Evolutionary conservation across 2,329 filamentous ascomycete species (phyloP), one percentile per base, ranked within the genome.

Genomic region (Pseudopithomyces maydicus): DNA sequence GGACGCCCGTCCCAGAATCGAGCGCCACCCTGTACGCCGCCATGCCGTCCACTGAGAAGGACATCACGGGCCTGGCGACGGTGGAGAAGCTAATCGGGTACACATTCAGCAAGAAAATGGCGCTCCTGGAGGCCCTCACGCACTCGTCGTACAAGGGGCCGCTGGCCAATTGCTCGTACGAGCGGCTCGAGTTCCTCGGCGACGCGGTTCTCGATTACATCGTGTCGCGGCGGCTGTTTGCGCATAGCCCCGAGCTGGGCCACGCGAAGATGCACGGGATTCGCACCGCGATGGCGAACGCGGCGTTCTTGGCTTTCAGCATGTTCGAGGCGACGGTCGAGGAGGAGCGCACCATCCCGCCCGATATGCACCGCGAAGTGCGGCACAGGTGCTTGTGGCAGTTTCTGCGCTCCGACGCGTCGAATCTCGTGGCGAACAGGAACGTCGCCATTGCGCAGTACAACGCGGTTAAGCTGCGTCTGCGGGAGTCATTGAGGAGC

Each of bases 101-200:
- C 72, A 79, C 70, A 0, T 97, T 97, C 73, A 75, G 62, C 1
- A 88, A 90, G 64, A 68, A 88, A 61, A 70, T 81, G 0, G 79
- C 97, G 0, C 81, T 97, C 0, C 69, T 90, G 0, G 91, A 97
- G 76, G 90, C 93, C 2, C 80, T 94, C 48, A 97, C 92, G 0
- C 93, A 97, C 69, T 80, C 86, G 0, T 93, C 90, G 0, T 82
- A 80, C 49, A 79, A 39, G 0, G 71, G 70, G 1, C 64, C 65
- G 1, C 61, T 79, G 29, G 74, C 77, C 15, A 78, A 82, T 4
- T 74, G 77, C 35, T 84, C 82, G 0, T 87, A 88, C 66, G 90
- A 97, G 63, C 85, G 92, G 0, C 83, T 97, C 1, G 94, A 97
- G 69, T 97, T 95, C 67, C 79, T 97, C 0, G 94, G 94, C 1